These are phyloP conservation scores for Microcyclosporella mali DNA, from an alignment of 2,329 filamentous ascomycete genomes.

Conservation along the genomic window DNA sequence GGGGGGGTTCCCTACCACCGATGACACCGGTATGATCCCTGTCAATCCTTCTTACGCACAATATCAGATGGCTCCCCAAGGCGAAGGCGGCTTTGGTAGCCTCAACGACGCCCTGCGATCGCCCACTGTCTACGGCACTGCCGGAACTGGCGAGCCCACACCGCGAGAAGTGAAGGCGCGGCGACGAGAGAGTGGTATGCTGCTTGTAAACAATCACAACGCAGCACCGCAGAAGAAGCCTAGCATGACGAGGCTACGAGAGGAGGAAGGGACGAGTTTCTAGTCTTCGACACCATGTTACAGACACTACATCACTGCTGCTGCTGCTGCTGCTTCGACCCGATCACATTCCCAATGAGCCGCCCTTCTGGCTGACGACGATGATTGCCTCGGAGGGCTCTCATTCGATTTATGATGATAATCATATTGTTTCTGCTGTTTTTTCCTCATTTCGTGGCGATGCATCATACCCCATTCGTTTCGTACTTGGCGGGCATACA, in stretches of 20 bases:
- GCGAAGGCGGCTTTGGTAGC: slow-evolving; percentile 30
- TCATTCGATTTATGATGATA: background rate
- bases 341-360: too few relatives aligned
- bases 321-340: too few relatives aligned
- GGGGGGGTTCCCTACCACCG: slow-evolving; percentile 4
- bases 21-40: slow-evolving; percentile 30
- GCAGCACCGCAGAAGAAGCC: slow-evolving; percentile 30
- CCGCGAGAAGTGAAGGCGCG: slow-evolving; percentile 21
- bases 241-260: slow-evolving; percentile 29
- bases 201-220: slow-evolving; percentile 14
- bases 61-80: slow-evolving; percentile 30
- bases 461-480: slow-evolving; percentile 11
- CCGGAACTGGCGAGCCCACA: slow-evolving; percentile 13
- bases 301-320: too few relatives aligned
- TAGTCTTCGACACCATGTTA: too few relatives aligned
- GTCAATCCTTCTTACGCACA: slow-evolving; percentile 27
- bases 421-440: background rate
- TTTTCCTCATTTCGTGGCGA: background rate
- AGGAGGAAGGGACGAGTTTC: slow-evolving; percentile 27
- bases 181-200: slow-evolving; percentile 30
- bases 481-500: background rate
- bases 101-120: slow-evolving; percentile 31
- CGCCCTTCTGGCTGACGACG: too few relatives aligned
- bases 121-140: slow-evolving; percentile 18
- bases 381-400: background rate